Conservation (phyloP, 83 land plant species). For the Diphasiastrum complanatum region DNA sequence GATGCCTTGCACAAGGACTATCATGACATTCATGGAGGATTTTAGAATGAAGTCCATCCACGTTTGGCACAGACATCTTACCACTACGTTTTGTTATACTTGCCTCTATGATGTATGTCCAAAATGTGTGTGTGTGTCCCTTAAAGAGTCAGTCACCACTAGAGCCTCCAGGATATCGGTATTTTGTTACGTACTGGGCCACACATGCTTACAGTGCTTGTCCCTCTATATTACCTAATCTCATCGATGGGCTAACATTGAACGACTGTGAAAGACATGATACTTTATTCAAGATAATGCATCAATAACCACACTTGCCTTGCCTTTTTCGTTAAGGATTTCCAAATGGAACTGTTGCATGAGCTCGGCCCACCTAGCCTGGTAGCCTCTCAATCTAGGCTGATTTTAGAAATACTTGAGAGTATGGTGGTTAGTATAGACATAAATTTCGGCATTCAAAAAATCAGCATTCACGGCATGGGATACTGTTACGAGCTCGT, state of each 20-base stretch:
- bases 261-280: neutral
- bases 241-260: neutral
- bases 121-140: neutral
- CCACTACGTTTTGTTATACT: neutral
- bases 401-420: too few species aligned
- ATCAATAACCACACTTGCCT: too few species aligned
- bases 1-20: constrained; percentile 4
- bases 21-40: constrained; percentile 1
- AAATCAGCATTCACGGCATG: too few species aligned
- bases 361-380: too few species aligned
- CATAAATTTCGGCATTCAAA: too few species aligned
- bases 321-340: too few species aligned
- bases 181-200: neutral
- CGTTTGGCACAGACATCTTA: neutral
- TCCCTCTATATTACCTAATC: neutral
- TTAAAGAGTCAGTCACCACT: neutral
- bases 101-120: neutral
- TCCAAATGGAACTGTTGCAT: too few species aligned
- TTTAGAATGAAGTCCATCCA: neutral
- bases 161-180: neutral
- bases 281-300: neutral
- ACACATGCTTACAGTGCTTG: neutral
- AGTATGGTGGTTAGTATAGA: too few species aligned
- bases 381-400: too few species aligned
- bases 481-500: too few species aligned